Conservation (phyloP, 148 eudicot genomes). For the Cornus controversa region DNA sequence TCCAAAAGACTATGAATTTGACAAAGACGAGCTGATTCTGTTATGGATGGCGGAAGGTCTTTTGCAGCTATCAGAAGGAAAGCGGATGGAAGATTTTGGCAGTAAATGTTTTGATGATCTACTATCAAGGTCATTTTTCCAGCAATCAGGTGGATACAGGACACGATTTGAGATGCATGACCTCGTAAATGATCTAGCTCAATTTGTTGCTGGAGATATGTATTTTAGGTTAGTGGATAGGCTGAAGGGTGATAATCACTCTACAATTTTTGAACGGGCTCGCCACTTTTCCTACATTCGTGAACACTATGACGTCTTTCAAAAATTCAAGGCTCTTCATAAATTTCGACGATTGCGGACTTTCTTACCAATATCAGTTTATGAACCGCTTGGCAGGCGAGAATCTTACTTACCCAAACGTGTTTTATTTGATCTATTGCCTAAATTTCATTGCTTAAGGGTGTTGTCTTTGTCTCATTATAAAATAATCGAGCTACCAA, state of each 20-base stretch:
- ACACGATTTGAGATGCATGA: not conserved
- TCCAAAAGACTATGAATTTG: too few relatives aligned
- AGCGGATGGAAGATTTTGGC: too few relatives aligned
- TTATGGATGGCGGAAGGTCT: slow-evolving; percentile 30
- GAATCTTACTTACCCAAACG: too few relatives aligned
- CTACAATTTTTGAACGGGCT: not conserved
- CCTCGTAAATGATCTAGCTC: not conserved
- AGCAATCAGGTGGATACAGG: not conserved
- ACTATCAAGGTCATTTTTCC: not conserved
- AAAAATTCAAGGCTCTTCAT: not conserved
- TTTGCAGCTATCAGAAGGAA: not conserved
- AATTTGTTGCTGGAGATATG: too few relatives aligned
- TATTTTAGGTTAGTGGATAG: too few relatives aligned
- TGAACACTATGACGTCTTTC: not conserved
- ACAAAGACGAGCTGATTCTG: slow-evolving; percentile 9
- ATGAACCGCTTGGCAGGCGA: too few relatives aligned
- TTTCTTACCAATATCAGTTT: too few relatives aligned
- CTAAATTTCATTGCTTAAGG: too few relatives aligned
- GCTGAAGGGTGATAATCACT: not conserved
- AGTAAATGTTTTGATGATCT: too few relatives aligned
- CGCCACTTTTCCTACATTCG: not conserved
- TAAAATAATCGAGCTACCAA: not conserved
- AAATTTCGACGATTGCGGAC: too few relatives aligned
- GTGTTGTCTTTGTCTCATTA: not conserved
- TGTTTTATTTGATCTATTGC: too few relatives aligned